phyloP scores from a whole-genome alignment of 2,329 filamentous ascomycete species.

The Podosphaera xanthii region DNA sequence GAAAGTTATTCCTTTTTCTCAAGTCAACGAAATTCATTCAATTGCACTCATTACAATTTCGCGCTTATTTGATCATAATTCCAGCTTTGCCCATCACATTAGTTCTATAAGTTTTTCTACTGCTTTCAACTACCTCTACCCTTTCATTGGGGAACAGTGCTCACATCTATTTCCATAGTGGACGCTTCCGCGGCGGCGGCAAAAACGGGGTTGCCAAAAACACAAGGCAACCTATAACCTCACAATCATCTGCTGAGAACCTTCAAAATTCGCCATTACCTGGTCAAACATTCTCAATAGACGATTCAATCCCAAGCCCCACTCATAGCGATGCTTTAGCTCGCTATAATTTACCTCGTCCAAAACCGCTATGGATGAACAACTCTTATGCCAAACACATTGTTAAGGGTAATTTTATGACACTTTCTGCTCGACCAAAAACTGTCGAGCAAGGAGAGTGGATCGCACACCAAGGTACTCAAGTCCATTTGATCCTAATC shows the following conservation, averaged over 20 bases:
- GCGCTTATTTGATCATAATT: too few relatives aligned
- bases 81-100: too few relatives aligned
- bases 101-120: too few relatives aligned
- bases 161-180: conserved; percentile 22
- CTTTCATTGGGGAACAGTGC: conserved; percentile 9
- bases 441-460: conserved; percentile 88
- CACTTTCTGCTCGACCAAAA: conserved; percentile 73
- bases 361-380: conserved; percentile 52
- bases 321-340: conserved; percentile 26
- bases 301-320: conserved; percentile 23
- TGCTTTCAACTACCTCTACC: too few relatives aligned
- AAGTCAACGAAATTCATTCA: neutral
- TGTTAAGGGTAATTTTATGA: conserved; percentile 95
- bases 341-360: conserved; percentile 40
- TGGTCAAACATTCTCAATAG: conserved; percentile 44
- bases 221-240: conserved; percentile 21
- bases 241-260: conserved; percentile 20
- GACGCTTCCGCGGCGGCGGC: conserved; percentile 33
- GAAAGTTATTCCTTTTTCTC: neutral
- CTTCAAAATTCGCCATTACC: conserved; percentile 40
- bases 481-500: neutral
- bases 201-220: conserved; percentile 30
- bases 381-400: conserved; percentile 61
- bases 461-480: conserved; percentile 77
- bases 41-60: neutral